These are phyloP conservation scores for Crucibulum laeve DNA, from an alignment of 768 basidiomycete species.

Conservation along the genomic window DNA sequence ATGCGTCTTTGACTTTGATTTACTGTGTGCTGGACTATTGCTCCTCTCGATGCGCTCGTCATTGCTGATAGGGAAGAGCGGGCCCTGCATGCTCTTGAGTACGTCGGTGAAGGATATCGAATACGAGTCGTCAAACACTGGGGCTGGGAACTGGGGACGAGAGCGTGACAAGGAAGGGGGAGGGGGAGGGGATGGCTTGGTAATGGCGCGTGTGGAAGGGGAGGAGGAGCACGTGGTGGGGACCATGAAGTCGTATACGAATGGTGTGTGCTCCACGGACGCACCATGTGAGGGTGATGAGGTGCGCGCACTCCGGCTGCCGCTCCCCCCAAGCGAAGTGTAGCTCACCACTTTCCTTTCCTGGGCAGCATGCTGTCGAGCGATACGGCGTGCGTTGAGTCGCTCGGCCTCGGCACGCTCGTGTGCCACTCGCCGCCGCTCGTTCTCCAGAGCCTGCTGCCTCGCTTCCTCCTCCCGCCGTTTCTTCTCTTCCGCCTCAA, in stretches of 20 bases:
- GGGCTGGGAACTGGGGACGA: conserved; percentile 13
- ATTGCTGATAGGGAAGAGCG: conserved; percentile 44
- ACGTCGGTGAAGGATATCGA: conserved; percentile 55
- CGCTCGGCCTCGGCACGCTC: no score
- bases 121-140: conserved; percentile 29
- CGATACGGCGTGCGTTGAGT: no score
- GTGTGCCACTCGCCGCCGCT: conserved; percentile 16
- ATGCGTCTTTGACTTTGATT: conserved; percentile 14
- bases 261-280: conserved; percentile 8
- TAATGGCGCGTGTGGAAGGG: conserved; percentile 1
- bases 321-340: background rate
- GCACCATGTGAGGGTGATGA: background rate
- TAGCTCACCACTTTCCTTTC: background rate
- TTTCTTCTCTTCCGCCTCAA: conserved; percentile 20
- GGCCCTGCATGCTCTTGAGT: conserved; percentile 51
- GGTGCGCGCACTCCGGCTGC: background rate
- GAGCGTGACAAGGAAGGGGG: conserved; percentile 14
- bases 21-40: conserved; percentile 8
- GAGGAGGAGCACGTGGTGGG: conserved; percentile 10
- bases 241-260: conserved; percentile 24
- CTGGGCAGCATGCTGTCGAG: background rate
- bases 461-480: conserved; percentile 21
- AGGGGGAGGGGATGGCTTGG: conserved; percentile 21
- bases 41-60: conserved; percentile 16
- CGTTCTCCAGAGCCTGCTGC: conserved; percentile 18